phyloP scores from a whole-genome alignment of 2,329 filamentous ascomycete genomes.

The Chaetomium sp. region DNA sequence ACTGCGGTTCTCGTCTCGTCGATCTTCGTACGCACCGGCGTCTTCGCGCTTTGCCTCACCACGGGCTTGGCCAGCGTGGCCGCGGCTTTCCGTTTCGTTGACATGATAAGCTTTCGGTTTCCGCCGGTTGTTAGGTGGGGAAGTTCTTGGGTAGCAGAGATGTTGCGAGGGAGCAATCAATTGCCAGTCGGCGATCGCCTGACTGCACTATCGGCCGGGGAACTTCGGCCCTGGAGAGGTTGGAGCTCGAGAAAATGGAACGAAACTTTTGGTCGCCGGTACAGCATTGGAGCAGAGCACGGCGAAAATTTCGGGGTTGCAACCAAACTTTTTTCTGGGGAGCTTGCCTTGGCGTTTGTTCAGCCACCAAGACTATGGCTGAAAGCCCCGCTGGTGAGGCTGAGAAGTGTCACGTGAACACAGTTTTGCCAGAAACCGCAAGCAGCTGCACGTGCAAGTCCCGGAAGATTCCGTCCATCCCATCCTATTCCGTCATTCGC shows the following conservation, averaged over 20 bases:
- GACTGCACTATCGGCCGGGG: neutral
- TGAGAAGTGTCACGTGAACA: neutral
- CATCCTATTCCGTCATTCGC: slow-evolving; percentile 20
- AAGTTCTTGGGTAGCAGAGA: neutral
- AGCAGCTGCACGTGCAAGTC: neutral
- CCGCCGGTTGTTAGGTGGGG: slow-evolving; percentile 1
- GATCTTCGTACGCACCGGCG: slow-evolving; percentile 52
- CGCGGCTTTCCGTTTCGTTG: slow-evolving; percentile 63
- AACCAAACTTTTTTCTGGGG: slow-evolving; percentile 33
- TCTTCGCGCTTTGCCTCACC: slow-evolving; percentile 56
- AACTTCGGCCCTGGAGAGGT: neutral
- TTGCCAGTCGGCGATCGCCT: neutral
- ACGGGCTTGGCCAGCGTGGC: slow-evolving; percentile 59
- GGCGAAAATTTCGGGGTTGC: slow-evolving; percentile 28
- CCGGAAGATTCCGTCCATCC: neutral
- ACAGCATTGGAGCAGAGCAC: neutral
- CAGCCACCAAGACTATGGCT: neutral
- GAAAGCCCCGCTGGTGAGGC: neutral
- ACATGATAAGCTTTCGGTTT: slow-evolving; percentile 46
- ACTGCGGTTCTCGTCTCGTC: slow-evolving; percentile 62
- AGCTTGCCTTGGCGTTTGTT: slow-evolving; percentile 11
- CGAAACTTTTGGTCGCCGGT: neutral
- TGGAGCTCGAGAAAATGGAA: neutral
- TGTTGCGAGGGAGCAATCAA: neutral
- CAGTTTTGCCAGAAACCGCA: neutral